phyloP scores from a whole-genome alignment of 139 green algal genomes.

The Chlorella sp. region DNA sequence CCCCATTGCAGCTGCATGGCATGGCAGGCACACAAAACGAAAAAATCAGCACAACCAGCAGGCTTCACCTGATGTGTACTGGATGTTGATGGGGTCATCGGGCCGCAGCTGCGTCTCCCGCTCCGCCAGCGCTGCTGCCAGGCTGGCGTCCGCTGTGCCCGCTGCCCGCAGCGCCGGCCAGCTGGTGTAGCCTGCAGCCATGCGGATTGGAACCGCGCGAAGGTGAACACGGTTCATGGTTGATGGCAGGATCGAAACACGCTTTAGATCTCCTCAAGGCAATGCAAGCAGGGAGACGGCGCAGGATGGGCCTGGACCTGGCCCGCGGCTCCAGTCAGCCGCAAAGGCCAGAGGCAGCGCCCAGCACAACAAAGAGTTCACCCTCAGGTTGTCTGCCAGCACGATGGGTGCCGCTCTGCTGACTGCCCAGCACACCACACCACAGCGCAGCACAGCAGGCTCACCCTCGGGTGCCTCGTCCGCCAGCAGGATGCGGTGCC shows the following conservation, averaged over 20 bases:
- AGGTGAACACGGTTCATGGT: too few relatives aligned
- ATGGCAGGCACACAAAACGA: too few relatives aligned
- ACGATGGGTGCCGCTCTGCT: neutral
- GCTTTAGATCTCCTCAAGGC: too few relatives aligned
- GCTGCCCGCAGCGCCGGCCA: slow-evolving; percentile 12
- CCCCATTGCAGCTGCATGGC: too few relatives aligned
- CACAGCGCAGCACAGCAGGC: neutral
- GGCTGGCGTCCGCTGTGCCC: neutral
- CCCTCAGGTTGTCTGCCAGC: too few relatives aligned
- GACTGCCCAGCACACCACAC: neutral
- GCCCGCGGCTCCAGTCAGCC: too few relatives aligned
- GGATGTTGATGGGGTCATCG: slow-evolving; percentile 44
- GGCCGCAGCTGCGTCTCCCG: slow-evolving; percentile 22
- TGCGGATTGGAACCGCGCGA: too few relatives aligned
- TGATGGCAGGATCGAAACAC: too few relatives aligned
- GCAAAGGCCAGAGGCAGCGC: too few relatives aligned
- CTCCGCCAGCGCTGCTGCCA: neutral
- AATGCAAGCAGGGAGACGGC: too few relatives aligned
- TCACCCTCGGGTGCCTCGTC: slow-evolving; percentile 2
- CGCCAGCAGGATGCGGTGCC: slow-evolving; percentile 20
- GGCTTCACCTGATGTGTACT: slow-evolving; percentile 42
- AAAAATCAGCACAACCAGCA: neutral
- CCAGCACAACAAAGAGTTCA: neutral
- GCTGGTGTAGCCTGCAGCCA: slow-evolving; percentile 25
- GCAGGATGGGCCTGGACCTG: too few relatives aligned